Conservation (phyloP, 2,329 filamentous ascomycete species). For the Acrocalymma vagum region DNA sequence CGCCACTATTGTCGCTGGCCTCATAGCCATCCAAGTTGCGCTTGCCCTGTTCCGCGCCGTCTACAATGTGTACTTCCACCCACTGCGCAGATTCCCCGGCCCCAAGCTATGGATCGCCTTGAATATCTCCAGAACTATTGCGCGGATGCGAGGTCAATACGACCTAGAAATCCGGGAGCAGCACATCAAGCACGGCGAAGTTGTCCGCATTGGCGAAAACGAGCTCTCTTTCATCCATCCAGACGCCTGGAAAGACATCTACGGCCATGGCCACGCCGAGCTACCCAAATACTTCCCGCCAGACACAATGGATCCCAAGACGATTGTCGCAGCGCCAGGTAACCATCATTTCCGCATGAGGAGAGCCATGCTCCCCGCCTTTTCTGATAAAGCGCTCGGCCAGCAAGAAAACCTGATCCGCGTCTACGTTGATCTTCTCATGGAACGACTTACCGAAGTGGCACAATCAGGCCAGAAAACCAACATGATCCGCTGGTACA, state of each 20-base stretch:
- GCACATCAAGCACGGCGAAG: constrained; percentile 40
- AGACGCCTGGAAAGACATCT: constrained; percentile 29
- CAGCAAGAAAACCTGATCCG: constrained; percentile 21
- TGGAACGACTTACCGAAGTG: constrained; percentile 2
- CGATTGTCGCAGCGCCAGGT: constrained; percentile 24
- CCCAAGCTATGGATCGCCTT: constrained; percentile 38
- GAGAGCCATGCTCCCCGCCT: constrained; percentile 43
- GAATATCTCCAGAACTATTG: constrained; percentile 27
- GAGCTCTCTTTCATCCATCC: constrained; percentile 14
- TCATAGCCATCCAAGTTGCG: not conserved
- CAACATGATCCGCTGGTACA: constrained; percentile 24
- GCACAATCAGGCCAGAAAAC: not conserved
- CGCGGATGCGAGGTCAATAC: constrained; percentile 16
- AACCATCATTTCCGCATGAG: constrained; percentile 30
- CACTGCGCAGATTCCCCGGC: constrained; percentile 48
- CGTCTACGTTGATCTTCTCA: constrained; percentile 17
- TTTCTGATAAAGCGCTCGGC: constrained; percentile 19
- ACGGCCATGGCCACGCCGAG: constrained; percentile 30
- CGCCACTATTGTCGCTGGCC: not conserved
- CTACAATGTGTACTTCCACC: constrained; percentile 49
- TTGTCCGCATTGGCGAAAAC: constrained; percentile 21
- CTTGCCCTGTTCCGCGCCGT: constrained; percentile 11
- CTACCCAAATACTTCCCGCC: constrained; percentile 3
- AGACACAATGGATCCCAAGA: constrained; percentile 1
- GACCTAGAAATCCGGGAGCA: constrained; percentile 20